These are phyloP conservation scores for Polytrichum formosum DNA, from an alignment of 225 moss, liverwort and hornwort genomes.

Conservation along the genomic window DNA sequence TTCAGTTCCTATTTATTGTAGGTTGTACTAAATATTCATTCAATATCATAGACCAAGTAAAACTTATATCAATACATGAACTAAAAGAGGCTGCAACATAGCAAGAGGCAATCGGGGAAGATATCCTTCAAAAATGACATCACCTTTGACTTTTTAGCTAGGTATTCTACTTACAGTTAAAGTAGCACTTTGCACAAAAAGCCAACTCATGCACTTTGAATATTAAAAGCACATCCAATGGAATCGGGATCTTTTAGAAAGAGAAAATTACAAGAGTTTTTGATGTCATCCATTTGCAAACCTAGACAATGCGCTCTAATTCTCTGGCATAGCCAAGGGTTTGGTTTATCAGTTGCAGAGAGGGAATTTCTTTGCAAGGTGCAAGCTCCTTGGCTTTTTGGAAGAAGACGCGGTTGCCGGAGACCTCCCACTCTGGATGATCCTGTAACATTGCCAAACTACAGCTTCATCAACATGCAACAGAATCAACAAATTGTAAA, in stretches of 20 bases:
- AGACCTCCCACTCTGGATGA: conserved; percentile 77
- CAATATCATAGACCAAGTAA: no score
- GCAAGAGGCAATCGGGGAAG: no score
- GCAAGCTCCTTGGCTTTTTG: conserved; percentile 66
- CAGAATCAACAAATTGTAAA: not conserved
- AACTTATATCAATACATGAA: no score
- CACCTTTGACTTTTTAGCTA: no score
- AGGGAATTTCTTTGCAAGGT: conserved; percentile 77
- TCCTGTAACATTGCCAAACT: conserved; percentile 38
- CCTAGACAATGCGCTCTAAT: conserved; percentile 78
- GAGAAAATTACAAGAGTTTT: not conserved
- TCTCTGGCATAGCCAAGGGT: conserved; percentile 83
- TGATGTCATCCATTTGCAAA: not conserved
- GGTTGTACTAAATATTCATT: no score
- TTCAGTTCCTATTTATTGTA: no score
- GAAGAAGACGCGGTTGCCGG: conserved; percentile 59
- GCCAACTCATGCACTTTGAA: no score
- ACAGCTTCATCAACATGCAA: not conserved
- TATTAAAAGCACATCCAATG: no score
- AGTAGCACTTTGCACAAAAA: no score
- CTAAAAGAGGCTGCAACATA: no score
- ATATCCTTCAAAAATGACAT: no score
- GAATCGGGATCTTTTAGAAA: not conserved
- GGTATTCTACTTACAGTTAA: no score
- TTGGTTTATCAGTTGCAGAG: conserved; percentile 72